These are phyloP conservation scores for Colletotrichum sp. DNA, from an alignment of 2,329 filamentous ascomycete genomes.

Conservation along the genomic window DNA sequence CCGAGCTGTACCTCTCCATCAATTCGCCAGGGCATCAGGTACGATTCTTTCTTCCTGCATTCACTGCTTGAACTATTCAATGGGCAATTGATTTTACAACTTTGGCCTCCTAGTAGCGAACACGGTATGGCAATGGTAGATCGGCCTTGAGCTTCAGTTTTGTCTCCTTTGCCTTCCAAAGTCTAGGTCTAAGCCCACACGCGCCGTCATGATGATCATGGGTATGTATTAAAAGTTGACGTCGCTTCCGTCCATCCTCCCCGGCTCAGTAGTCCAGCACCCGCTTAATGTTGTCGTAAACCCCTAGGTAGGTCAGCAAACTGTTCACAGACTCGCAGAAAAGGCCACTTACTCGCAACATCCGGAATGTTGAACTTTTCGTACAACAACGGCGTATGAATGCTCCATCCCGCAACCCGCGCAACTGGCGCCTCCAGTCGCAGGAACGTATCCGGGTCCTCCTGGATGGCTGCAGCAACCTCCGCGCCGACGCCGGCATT, in stretches of 20 bases:
- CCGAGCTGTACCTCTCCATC: background rate
- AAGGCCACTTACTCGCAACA: slow-evolving; percentile 73
- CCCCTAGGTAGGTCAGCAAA: slow-evolving; percentile 51
- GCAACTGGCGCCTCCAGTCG: slow-evolving; percentile 84
- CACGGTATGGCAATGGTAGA: background rate
- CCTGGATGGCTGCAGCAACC: slow-evolving; percentile 86
- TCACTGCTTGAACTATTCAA: background rate
- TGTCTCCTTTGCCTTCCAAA: background rate
- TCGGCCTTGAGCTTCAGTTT: background rate
- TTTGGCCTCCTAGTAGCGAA: background rate
- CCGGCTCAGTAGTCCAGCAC: slow-evolving; percentile 63
- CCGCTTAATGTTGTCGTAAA: slow-evolving; percentile 74
- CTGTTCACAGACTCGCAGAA: too few relatives aligned
- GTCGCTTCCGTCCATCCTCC: background rate
- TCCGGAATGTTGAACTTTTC: slow-evolving; percentile 86
- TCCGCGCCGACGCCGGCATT: slow-evolving; percentile 90
- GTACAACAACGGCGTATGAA: slow-evolving; percentile 78
- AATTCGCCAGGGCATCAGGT: background rate
- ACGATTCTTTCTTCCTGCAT: background rate
- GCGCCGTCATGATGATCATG: background rate
- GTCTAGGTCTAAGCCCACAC: background rate
- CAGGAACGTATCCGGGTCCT: slow-evolving; percentile 76
- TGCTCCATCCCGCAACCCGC: slow-evolving; percentile 88
- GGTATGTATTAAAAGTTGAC: slow-evolving; percentile 7
- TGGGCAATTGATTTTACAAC: background rate